These are phyloP conservation scores for Trichoderma atrobrunneum DNA, from an alignment of 2,329 filamentous ascomycete genomes.

Conservation along the genomic window DNA sequence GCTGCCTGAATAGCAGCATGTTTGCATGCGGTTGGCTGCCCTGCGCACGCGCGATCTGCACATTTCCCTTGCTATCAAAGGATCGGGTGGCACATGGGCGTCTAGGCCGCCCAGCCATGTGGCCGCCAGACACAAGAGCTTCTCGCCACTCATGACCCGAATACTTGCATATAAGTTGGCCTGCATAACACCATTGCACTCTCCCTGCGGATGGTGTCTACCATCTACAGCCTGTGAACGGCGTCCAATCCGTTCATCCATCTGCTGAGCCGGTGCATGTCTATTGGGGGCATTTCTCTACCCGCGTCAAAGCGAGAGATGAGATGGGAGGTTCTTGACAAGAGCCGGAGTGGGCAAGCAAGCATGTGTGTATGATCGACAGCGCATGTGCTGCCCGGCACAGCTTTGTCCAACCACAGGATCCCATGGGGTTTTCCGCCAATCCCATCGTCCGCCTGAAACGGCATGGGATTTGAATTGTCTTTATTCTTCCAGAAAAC, in stretches of 20 bases:
- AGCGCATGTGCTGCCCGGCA: background rate
- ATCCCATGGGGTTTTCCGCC: background rate
- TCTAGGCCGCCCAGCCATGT: constrained; percentile 8
- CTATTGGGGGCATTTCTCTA: background rate
- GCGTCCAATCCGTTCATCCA: background rate
- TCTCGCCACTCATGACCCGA: constrained; percentile 13
- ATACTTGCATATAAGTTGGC: constrained; percentile 7
- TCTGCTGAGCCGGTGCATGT: background rate
- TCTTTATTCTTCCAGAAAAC: background rate
- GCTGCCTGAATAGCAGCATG: background rate
- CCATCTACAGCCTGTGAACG: background rate
- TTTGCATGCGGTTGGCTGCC: constrained; percentile 7
- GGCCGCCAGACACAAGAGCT: constrained; percentile 8
- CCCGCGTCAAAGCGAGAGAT: background rate
- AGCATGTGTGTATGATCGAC: constrained; percentile 2
- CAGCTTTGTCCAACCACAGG: background rate
- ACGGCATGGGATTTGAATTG: background rate
- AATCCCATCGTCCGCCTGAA: background rate
- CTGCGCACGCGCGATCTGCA: constrained; percentile 10
- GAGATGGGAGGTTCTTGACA: background rate
- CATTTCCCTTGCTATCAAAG: background rate
- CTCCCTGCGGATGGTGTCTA: constrained; percentile 6
- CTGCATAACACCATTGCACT: background rate
- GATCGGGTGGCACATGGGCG: constrained; percentile 17
- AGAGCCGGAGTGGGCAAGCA: background rate